Conservation (phyloP, 257 asterid species). For the Solanum stenotomum region DNA sequence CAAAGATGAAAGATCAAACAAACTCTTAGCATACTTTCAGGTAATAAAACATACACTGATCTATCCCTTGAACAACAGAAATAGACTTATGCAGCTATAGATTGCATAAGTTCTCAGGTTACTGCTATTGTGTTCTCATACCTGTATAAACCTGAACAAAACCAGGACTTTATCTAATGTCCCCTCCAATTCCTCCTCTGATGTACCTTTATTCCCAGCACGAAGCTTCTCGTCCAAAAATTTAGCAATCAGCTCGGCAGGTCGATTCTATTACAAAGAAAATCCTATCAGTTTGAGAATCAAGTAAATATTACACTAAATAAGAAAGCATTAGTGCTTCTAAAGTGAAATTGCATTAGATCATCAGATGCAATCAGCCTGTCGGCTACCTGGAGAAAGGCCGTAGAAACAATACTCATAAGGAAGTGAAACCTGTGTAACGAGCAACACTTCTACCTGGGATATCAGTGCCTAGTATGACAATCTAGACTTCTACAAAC, state of each 20-base stretch:
- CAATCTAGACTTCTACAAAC: not conserved
- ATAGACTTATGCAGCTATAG: not conserved
- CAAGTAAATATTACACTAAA: not conserved
- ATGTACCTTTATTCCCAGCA: conserved; percentile 97
- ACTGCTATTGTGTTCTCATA: conserved; percentile 7
- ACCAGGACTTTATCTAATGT: conserved; percentile 95
- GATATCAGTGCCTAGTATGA: not conserved
- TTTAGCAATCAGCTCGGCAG: conserved; percentile 95
- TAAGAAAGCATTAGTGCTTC: not conserved
- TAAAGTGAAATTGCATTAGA: not conserved
- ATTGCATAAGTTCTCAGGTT: not conserved
- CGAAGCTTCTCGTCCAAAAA: conserved; percentile 97
- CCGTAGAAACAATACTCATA: not conserved
- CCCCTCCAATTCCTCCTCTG: conserved; percentile 99
- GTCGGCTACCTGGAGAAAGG: not conserved
- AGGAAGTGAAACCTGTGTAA: not conserved
- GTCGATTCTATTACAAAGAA: conserved; percentile 61
- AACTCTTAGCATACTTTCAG: not conserved
- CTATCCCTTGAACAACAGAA: not conserved
- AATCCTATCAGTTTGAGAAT: not conserved
- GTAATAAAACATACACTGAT: not conserved
- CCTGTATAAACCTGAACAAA: conserved; percentile 95
- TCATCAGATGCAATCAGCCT: not conserved
- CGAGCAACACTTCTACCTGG: not conserved
- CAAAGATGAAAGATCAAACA: not conserved